Percentiles rank a stretch among this genome's conserved stretches.
These are phyloP conservation scores for Chaetomium strumarium DNA, from an alignment of 2,329 filamentous ascomycete species.

Conservation along the genomic window DNA sequence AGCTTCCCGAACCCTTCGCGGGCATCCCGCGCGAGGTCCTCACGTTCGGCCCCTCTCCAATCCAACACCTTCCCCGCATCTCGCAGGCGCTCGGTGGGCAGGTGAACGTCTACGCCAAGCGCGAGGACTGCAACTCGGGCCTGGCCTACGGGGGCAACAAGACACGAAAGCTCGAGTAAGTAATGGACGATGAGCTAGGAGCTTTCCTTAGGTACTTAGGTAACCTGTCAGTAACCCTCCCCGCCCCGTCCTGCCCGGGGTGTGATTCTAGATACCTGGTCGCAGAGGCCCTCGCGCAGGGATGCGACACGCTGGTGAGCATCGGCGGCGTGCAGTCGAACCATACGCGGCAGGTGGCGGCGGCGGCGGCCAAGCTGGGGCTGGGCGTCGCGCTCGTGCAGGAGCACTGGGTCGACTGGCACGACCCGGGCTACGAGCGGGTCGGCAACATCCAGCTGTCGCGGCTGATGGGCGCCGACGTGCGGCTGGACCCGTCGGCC, in stretches of 20 bases:
- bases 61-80: slow-evolving; percentile 61
- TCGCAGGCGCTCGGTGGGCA: slow-evolving; percentile 53
- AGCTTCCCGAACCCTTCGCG: slow-evolving; percentile 55
- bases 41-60: slow-evolving; percentile 62
- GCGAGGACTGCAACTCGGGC: slow-evolving; percentile 65
- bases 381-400: slow-evolving; percentile 54
- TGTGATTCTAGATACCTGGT: slow-evolving; percentile 51
- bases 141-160: slow-evolving; percentile 66
- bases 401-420: slow-evolving; percentile 63
- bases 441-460: slow-evolving; percentile 69
- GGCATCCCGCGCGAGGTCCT: slow-evolving; percentile 56
- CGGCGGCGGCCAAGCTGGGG: slow-evolving; percentile 52
- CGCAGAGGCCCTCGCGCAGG: slow-evolving; percentile 52
- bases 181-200: not conserved
- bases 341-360: slow-evolving; percentile 63
- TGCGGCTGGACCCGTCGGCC: slow-evolving; percentile 50
- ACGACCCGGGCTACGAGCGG: slow-evolving; percentile 52
- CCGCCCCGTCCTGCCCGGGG: too few relatives aligned
- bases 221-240: not conserved
- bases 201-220: not conserved
- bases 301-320: slow-evolving; percentile 56
- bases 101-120: slow-evolving; percentile 62
- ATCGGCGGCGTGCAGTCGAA: slow-evolving; percentile 66
- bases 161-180: slow-evolving; percentile 59
- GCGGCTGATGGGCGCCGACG: slow-evolving; percentile 60